Conservation (phyloP, 257 asterid species). For the Datura wrightii region DNA sequence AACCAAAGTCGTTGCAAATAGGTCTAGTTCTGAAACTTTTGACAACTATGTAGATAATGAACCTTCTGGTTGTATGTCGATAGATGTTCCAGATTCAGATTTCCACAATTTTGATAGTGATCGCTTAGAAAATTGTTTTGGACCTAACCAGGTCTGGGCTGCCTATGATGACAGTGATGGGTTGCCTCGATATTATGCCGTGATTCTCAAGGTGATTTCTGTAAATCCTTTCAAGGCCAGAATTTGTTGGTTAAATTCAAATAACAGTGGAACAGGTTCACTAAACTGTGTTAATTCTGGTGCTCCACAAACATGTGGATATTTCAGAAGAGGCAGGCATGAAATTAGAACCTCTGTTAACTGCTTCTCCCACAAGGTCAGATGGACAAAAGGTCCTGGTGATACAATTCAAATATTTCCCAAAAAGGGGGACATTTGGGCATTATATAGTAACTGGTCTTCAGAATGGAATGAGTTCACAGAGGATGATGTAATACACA, state of each 20-base stretch:
- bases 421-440: slow-evolving; percentile 73
- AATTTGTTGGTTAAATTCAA: slow-evolving; percentile 62
- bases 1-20: slow-evolving; percentile 33
- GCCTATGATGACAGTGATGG: slow-evolving; percentile 73
- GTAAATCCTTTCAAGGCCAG: slow-evolving; percentile 59
- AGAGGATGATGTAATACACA: slow-evolving; percentile 51
- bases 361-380: slow-evolving; percentile 67
- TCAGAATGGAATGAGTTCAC: slow-evolving; percentile 77
- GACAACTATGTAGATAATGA: slow-evolving; percentile 30
- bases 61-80: slow-evolving; percentile 40
- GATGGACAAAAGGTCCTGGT: slow-evolving; percentile 47
- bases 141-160: slow-evolving; percentile 74
- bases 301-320: slow-evolving; percentile 59
- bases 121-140: slow-evolving; percentile 54
- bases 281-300: slow-evolving; percentile 54
- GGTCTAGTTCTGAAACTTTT: slow-evolving; percentile 29
- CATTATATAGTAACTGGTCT: slow-evolving; percentile 76
- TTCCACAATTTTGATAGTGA: slow-evolving; percentile 61
- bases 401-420: slow-evolving; percentile 62
- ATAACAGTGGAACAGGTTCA: slow-evolving; percentile 43
- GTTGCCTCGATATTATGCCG: slow-evolving; percentile 74
- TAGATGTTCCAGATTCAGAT: slow-evolving; percentile 58
- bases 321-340: slow-evolving; percentile 51
- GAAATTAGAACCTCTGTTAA: slow-evolving; percentile 48
- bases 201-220: slow-evolving; percentile 65